These are phyloP conservation scores for Penicillium bovifimosum DNA, from an alignment of 495 filamentous ascomycete genomes.

Conservation along the genomic window DNA sequence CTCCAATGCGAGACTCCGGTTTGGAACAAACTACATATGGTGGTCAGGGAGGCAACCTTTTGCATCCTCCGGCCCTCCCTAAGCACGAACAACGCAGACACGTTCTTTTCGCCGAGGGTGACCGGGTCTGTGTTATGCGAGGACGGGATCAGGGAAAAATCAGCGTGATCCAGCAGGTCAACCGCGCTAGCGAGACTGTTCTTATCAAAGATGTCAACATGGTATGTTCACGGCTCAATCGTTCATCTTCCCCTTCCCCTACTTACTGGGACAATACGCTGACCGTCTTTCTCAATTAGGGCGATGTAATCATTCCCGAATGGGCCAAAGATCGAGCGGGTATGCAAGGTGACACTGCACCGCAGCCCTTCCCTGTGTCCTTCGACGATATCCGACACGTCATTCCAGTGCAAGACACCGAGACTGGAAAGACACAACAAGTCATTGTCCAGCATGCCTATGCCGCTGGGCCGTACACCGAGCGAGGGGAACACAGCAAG, in stretches of 20 bases:
- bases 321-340: slow-evolving; percentile 43
- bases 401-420: slow-evolving; percentile 59
- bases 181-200: slow-evolving; percentile 52
- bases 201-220: slow-evolving; percentile 58
- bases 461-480: slow-evolving; percentile 30
- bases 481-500: slow-evolving; percentile 28
- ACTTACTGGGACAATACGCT: slow-evolving; percentile 1
- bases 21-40: slow-evolving; percentile 43
- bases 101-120: slow-evolving; percentile 60
- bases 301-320: slow-evolving; percentile 52
- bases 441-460: slow-evolving; percentile 67
- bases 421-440: slow-evolving; percentile 58
- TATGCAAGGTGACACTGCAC: slow-evolving; percentile 37
- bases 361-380: slow-evolving; percentile 49
- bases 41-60: slow-evolving; percentile 37
- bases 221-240: slow-evolving; percentile 42
- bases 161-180: slow-evolving; percentile 56
- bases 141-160: slow-evolving; percentile 80
- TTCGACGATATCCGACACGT: slow-evolving; percentile 75
- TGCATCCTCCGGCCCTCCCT: slow-evolving; percentile 35
- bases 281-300: slow-evolving; percentile 31
- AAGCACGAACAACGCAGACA: slow-evolving; percentile 47
- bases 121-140: slow-evolving; percentile 72
- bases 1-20: slow-evolving; percentile 64
- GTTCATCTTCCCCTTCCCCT: background rate